Evolutionary conservation across 371 early-diverging fungal species (phyloP).

Genomic region (Syncephalastrum contaminatum): DNA sequence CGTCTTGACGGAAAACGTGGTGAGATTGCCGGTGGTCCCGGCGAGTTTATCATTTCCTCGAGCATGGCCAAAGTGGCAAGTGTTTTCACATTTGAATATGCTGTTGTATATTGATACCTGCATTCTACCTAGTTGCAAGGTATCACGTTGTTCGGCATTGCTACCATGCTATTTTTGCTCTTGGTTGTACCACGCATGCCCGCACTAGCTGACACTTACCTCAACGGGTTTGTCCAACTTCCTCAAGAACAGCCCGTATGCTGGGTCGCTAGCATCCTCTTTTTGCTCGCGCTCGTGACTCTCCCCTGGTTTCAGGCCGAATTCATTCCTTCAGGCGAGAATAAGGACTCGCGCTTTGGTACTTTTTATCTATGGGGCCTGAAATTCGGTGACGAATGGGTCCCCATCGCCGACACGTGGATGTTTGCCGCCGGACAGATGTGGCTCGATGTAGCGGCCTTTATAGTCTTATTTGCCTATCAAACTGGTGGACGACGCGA

Average conservation of each 20-base stretch:
- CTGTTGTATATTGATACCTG: not conserved
- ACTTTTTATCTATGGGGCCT: slow-evolving; percentile 64
- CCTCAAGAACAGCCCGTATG: slow-evolving; percentile 28
- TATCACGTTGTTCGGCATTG: slow-evolving; percentile 20
- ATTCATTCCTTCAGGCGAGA: slow-evolving; percentile 51
- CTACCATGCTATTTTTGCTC: slow-evolving; percentile 14
- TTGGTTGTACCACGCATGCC: slow-evolving; percentile 1
- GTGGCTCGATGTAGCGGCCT: slow-evolving; percentile 42
- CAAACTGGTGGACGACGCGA: slow-evolving; percentile 19
- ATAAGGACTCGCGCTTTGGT: slow-evolving; percentile 40
- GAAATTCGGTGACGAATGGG: slow-evolving; percentile 55
- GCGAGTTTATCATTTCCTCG: slow-evolving; percentile 72
- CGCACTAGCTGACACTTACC: no score
- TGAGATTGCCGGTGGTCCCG: slow-evolving; percentile 62
- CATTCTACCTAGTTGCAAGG: slow-evolving; percentile 15
- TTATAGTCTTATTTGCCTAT: slow-evolving; percentile 34
- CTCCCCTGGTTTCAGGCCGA: slow-evolving; percentile 52
- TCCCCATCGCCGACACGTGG: slow-evolving; percentile 83
- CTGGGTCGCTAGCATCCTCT: slow-evolving; percentile 42
- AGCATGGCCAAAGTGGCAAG: slow-evolving; percentile 53
- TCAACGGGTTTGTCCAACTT: slow-evolving; percentile 22
- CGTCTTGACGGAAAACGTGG: slow-evolving; percentile 60
- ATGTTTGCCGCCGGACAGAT: slow-evolving; percentile 49
- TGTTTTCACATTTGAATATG: not conserved
- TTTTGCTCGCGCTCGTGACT: slow-evolving; percentile 42